phyloP scores from a whole-genome alignment of 2,329 filamentous ascomycete species.

The Phialocephala subalpina region DNA sequence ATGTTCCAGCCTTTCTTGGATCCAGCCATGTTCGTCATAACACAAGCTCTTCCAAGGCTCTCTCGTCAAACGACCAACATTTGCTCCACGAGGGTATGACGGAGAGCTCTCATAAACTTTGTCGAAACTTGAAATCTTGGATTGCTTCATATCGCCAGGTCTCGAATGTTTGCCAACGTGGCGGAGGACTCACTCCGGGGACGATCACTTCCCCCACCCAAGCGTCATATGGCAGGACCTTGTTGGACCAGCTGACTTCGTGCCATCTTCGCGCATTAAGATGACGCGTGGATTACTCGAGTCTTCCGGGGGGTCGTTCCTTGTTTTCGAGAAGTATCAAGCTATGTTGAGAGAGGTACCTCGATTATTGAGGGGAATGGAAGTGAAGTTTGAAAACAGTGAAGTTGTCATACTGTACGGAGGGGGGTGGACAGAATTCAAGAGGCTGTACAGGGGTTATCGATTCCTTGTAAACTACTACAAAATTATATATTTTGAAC shows the following conservation, averaged over 20 bases:
- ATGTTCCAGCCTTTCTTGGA: too few species aligned
- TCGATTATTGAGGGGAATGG: not conserved
- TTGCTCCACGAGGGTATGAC: too few species aligned
- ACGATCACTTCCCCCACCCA: constrained; percentile 4
- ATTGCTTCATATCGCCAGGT: not conserved
- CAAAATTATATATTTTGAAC: too few species aligned
- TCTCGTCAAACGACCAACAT: too few species aligned
- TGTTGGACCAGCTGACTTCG: not conserved
- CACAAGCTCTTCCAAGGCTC: too few species aligned
- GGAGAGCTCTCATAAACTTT: too few species aligned
- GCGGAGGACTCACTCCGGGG: constrained; percentile 3
- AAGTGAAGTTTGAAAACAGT: not conserved
- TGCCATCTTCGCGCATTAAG: not conserved
- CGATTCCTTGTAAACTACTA: too few species aligned
- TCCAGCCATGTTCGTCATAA: too few species aligned
- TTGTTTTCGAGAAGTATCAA: not conserved
- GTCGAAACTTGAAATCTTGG: not conserved
- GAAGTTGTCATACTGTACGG: too few species aligned
- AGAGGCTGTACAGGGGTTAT: too few species aligned
- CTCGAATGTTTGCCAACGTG: not conserved
- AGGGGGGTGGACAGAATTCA: too few species aligned
- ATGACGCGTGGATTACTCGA: not conserved
- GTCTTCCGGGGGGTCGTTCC: not conserved
- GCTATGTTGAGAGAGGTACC: not conserved
- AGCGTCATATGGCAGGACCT: not conserved